Conservation (phyloP, 805 yeast species). For the Starmerella apicola region DNA sequence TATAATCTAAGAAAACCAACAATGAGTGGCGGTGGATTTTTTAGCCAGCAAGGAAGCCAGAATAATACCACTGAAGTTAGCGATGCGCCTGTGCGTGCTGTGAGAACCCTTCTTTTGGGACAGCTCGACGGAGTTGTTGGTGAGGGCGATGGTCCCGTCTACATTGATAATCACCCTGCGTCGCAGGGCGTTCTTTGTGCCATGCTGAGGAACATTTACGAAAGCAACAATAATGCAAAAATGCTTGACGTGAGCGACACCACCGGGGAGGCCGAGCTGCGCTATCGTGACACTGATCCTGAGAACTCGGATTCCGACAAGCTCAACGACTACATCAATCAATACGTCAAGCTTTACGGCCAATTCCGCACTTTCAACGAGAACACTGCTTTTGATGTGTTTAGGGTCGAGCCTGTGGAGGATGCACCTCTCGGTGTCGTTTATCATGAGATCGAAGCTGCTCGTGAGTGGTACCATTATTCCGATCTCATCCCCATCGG, state of each 20-base stretch:
- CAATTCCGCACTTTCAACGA: conserved; percentile 37
- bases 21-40: too few species aligned
- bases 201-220: conserved; percentile 37
- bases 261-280: conserved; percentile 46
- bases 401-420: conserved; percentile 35
- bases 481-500: conserved; percentile 18
- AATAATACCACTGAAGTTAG: neutral
- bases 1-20: too few species aligned
- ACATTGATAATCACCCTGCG: conserved; percentile 42
- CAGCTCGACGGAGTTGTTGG: conserved; percentile 45
- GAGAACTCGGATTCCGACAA: conserved; percentile 26
- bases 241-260: conserved; percentile 51
- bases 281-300: conserved; percentile 37
- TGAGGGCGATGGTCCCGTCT: conserved; percentile 41
- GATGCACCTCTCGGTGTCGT: conserved; percentile 37
- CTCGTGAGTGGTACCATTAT: conserved; percentile 33
- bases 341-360: conserved; percentile 42
- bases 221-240: conserved; percentile 33
- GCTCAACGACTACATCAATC: conserved; percentile 26
- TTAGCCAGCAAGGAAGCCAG: neutral
- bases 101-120: conserved; percentile 50
- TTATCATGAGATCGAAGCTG: conserved; percentile 50
- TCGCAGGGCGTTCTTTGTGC: conserved; percentile 47
- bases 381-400: conserved; percentile 39
- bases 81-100: conserved; percentile 2